phyloP scores from a whole-genome alignment of 2,329 filamentous ascomycete species.

The Trichophyton mentagrophytes region DNA sequence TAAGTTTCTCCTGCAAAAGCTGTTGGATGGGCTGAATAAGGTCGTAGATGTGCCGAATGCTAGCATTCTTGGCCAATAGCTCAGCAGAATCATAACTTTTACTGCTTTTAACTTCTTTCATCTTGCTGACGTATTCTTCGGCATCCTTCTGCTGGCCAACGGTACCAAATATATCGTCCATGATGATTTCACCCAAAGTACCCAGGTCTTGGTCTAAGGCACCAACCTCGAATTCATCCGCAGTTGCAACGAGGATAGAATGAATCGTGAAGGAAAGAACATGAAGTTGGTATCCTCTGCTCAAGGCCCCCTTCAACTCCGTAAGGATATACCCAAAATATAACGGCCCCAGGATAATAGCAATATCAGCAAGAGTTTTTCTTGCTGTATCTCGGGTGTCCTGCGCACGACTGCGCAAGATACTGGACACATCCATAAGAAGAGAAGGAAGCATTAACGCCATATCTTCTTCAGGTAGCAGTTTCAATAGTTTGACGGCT shows the following conservation, averaged over 20 bases:
- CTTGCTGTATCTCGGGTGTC: constrained; percentile 84
- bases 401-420: constrained; percentile 75
- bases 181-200: constrained; percentile 68
- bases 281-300: constrained; percentile 81
- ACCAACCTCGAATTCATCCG: constrained; percentile 61
- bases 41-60: constrained; percentile 57
- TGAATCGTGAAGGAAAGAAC: constrained; percentile 92
- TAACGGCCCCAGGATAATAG: constrained; percentile 62
- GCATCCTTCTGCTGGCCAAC: constrained; percentile 94
- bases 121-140: constrained; percentile 84
- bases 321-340: constrained; percentile 91
- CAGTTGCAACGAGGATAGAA: constrained; percentile 66
- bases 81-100: constrained; percentile 99
- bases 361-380: constrained; percentile 74
- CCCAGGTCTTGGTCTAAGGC: constrained; percentile 79
- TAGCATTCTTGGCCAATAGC: constrained; percentile 70
- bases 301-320: constrained; percentile 70
- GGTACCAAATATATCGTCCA: constrained; percentile 94
- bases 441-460: constrained; percentile 65
- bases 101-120: constrained; percentile 95
- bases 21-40: constrained; percentile 67
- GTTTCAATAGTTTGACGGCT: constrained; percentile 70
- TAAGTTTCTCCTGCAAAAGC: constrained; percentile 71
- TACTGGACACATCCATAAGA: constrained; percentile 83
- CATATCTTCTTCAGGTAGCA: constrained; percentile 63